A percentile compares a stretch with the other conserved stretches of the same genome.
Evolutionary conservation across 306 rosid genomes (phyloP).

Genomic region (Medicago ruthenica): DNA sequence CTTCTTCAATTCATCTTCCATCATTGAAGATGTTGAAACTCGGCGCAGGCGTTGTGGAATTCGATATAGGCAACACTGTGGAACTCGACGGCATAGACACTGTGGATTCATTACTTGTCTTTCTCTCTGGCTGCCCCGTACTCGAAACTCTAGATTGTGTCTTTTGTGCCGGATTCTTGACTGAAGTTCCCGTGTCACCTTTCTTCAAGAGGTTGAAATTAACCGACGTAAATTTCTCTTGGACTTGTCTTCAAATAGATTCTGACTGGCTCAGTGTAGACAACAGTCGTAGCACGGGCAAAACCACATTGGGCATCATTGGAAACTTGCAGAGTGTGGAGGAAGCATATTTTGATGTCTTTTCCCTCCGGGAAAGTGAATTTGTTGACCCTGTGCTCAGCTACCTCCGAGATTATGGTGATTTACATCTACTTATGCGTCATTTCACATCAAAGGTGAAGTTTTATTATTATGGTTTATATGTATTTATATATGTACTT

Average conservation of each 20-base stretch:
- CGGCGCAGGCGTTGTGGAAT: background rate
- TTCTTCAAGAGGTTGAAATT: constrained; percentile 1
- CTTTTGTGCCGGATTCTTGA: accelerated
- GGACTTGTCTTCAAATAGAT: background rate
- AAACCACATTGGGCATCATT: background rate
- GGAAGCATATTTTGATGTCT: background rate
- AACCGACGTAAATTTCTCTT: background rate
- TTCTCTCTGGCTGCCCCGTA: background rate
- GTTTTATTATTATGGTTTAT: too few species aligned
- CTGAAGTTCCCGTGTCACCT: background rate
- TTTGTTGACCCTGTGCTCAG: background rate
- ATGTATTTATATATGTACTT: too few species aligned
- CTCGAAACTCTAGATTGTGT: background rate
- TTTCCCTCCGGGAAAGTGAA: background rate
- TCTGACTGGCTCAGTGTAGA: background rate
- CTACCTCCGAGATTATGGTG: background rate
- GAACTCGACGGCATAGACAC: background rate
- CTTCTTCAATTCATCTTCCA: background rate
- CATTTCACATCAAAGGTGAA: background rate
- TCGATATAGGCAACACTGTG: too few species aligned
- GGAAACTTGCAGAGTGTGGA: background rate
- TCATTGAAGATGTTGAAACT: background rate
- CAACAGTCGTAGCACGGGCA: too few species aligned
- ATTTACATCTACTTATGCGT: background rate
- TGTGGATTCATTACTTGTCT: background rate